These are phyloP conservation scores for Pseudogymnoascus sp. DNA, from an alignment of 2,329 filamentous ascomycete species.

Conservation along the genomic window DNA sequence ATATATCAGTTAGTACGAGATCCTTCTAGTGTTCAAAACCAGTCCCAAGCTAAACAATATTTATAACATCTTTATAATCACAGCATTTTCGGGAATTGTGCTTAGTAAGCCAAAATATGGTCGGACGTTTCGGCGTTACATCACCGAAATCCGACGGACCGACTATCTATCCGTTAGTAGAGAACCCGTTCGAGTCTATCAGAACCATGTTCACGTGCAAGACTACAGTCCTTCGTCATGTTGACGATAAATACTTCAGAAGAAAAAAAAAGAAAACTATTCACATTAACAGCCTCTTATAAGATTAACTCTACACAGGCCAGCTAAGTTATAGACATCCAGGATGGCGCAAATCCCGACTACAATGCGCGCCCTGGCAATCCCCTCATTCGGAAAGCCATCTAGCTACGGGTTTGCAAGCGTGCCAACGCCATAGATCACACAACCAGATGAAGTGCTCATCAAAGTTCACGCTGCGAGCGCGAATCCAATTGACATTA, in stretches of 20 bases:
- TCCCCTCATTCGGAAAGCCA: conserved; percentile 21
- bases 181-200: background rate
- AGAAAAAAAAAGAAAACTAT: background rate
- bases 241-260: background rate
- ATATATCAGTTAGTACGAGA: background rate
- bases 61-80: conserved; percentile 10
- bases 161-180: background rate
- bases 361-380: conserved; percentile 23
- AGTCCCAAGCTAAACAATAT: background rate
- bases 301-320: background rate
- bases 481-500: conserved; percentile 40
- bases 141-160: background rate
- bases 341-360: conserved; percentile 19
- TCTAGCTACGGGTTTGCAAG: conserved; percentile 28
- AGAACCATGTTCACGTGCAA: background rate
- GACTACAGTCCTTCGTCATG: background rate
- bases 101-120: background rate
- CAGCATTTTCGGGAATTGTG: background rate
- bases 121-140: background rate
- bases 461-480: conserved; percentile 38
- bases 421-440: conserved; percentile 39
- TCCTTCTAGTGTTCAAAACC: background rate
- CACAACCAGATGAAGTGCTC: conserved; percentile 37
- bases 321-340: background rate
- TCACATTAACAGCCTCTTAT: background rate